Evolutionary conservation across 345 rosid species (phyloP), one percentile per base, ranked within the genome.

Genomic region (Luvunga scandens): DNA sequence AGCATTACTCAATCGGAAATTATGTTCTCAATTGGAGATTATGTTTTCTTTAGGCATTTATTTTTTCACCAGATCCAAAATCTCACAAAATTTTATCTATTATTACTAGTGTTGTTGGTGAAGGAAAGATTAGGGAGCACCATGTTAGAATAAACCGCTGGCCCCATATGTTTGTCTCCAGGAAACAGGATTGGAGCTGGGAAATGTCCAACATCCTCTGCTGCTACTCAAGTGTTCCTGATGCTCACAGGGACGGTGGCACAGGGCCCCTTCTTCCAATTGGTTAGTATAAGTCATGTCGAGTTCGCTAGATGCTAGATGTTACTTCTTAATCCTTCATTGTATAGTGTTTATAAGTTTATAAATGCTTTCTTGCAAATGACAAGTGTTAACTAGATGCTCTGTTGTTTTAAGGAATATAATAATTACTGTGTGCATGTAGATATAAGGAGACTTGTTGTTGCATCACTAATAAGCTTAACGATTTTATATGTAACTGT

Each of bases 111-210:
- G n/a, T 82, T 21, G 31, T 83, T 24, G 89, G 83, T 39, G 85
- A 84, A 39, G 91, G 88, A 71, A 78, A 78, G 68, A 84, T 86
- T 60, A 81, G 92, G 87, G 78, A 82, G 83, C 91, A 90, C 71
- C 87, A 87, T 66, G 91, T 89, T 50, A 75, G 92, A 80, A 87
- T 90, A 80, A 90, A 90, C 85, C 82, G 88, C 62, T 86, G 90
- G 94, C 88, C 86, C 9, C 78, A 28, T 10, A 48, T 90, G 85
- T 71, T 48, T 0, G 68, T 90, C 24, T 81, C 60, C 4, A 83
- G 94, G 83, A 90, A 86, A 71, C 85, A 81, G 72, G 94, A 90
- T 74, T 90, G 94, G 92, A 85, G 92, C 85, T 89, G 91, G 94
- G 91, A 86, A 78, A 84, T 90, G 92, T 86, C 87, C 16, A 89